Conservation (phyloP, 129 eudicot species). For the Flaveria sonorensis region DNA sequence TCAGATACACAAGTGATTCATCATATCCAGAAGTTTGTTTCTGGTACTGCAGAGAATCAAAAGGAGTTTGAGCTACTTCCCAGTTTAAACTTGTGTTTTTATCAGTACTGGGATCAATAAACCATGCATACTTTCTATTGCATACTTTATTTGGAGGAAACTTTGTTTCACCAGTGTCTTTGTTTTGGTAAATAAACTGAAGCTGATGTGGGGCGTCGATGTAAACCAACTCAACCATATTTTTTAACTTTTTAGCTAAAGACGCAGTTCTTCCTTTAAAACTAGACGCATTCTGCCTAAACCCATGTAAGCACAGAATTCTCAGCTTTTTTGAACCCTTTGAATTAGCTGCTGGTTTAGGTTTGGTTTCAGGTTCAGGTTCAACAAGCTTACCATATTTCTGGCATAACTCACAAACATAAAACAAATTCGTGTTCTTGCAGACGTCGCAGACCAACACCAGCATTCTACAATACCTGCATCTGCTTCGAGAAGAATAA, state of each 20-base stretch:
- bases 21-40: slow-evolving; percentile 79
- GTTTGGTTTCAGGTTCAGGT: slow-evolving; percentile 25
- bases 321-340: slow-evolving; percentile 57
- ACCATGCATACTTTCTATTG: slow-evolving; percentile 82
- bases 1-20: slow-evolving; percentile 61
- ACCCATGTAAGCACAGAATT: slow-evolving; percentile 91
- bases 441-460: slow-evolving; percentile 77
- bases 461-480: slow-evolving; percentile 87
- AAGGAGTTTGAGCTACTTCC: slow-evolving; percentile 58
- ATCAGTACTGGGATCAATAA: slow-evolving; percentile 46
- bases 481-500: slow-evolving; percentile 80
- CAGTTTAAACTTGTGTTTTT: slow-evolving; percentile 45
- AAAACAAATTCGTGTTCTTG: slow-evolving; percentile 45
- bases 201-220: slow-evolving; percentile 84
- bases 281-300: slow-evolving; percentile 93
- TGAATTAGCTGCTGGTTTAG: slow-evolving; percentile 4
- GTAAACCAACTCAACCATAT: slow-evolving; percentile 75
- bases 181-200: slow-evolving; percentile 64
- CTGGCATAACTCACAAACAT: slow-evolving; percentile 83
- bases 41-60: slow-evolving; percentile 78
- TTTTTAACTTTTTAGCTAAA: slow-evolving; percentile 79
- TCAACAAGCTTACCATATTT: slow-evolving; percentile 50
- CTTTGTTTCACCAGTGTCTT: slow-evolving; percentile 18
- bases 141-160: slow-evolving; percentile 52
- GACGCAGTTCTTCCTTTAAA: slow-evolving; percentile 91